Conservation (phyloP, 2,329 filamentous ascomycete genomes). For the Lojkania enalia region DNA sequence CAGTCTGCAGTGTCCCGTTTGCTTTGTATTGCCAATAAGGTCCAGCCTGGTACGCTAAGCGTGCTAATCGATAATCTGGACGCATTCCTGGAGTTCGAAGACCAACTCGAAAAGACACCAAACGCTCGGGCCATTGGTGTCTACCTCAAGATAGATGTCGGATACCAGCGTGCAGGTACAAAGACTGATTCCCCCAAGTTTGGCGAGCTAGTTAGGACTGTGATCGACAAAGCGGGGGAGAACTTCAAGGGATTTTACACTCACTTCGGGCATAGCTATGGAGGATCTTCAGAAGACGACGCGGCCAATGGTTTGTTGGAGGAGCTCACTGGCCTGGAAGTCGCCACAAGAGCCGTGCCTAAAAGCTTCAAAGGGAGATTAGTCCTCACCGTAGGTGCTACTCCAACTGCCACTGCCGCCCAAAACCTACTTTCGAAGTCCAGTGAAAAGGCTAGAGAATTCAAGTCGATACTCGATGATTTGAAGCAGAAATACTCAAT, state of each 20-base stretch:
- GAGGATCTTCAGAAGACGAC: slow-evolving; percentile 55
- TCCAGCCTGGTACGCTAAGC: slow-evolving; percentile 60
- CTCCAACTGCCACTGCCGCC: slow-evolving; percentile 70
- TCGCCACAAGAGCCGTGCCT: slow-evolving; percentile 50
- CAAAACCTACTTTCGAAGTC: slow-evolving; percentile 58
- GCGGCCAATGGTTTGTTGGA: slow-evolving; percentile 62
- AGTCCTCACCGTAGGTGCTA: slow-evolving; percentile 73
- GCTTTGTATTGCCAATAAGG: slow-evolving; percentile 55
- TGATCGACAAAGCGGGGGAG: slow-evolving; percentile 39
- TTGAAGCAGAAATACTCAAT: slow-evolving; percentile 47
- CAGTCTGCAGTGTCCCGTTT: slow-evolving; percentile 64
- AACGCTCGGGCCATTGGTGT: slow-evolving; percentile 51
- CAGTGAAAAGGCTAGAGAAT: slow-evolving; percentile 44
- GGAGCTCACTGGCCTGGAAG: slow-evolving; percentile 61
- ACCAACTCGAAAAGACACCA: neutral
- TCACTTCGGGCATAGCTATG: slow-evolving; percentile 75
- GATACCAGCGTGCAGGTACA: slow-evolving; percentile 71
- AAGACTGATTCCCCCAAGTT: slow-evolving; percentile 54
- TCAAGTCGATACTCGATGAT: slow-evolving; percentile 47
- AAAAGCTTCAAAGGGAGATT: slow-evolving; percentile 38
- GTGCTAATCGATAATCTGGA: slow-evolving; percentile 71
- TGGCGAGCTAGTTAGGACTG: slow-evolving; percentile 52
- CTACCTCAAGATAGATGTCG: slow-evolving; percentile 76
- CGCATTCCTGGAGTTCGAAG: slow-evolving; percentile 36
- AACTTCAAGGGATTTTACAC: slow-evolving; percentile 68